Conservation (phyloP, 768 basidiomycete genomes). For the Suillus bovinus region DNA sequence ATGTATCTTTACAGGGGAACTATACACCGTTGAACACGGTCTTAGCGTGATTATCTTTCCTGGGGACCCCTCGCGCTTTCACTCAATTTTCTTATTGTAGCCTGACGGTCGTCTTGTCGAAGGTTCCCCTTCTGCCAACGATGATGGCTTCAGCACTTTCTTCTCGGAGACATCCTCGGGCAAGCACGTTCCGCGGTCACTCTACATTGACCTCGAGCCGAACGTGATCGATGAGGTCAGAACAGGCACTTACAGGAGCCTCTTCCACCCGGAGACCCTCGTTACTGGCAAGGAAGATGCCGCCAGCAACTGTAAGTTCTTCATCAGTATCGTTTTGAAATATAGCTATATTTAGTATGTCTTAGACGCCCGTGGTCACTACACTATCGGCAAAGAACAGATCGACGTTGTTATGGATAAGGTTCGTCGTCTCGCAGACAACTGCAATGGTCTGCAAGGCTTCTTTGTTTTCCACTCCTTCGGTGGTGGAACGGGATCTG, state of each 20-base stretch:
- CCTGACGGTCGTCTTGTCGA: slow-evolving; percentile 92
- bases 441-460: slow-evolving; percentile 95
- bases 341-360: slow-evolving; percentile 10
- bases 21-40: slow-evolving; percentile 98
- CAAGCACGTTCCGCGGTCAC: slow-evolving; percentile 95
- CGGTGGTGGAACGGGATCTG: slow-evolving; percentile 98
- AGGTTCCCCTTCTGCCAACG: slow-evolving; percentile 69
- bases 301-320: slow-evolving; percentile 89
- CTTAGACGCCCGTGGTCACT: slow-evolving; percentile 94
- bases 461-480: slow-evolving; percentile 99
- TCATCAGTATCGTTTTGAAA: background rate
- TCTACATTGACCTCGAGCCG: slow-evolving; percentile 97
- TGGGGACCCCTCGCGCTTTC: slow-evolving; percentile 20
- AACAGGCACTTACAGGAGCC: slow-evolving; percentile 91
- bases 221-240: slow-evolving; percentile 98
- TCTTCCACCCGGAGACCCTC: slow-evolving; percentile 99
- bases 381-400: slow-evolving; percentile 97
- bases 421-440: slow-evolving; percentile 91
- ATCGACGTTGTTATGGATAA: slow-evolving; percentile 97
- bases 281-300: slow-evolving; percentile 99
- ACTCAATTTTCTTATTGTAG: slow-evolving; percentile 40
- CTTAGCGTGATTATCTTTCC: slow-evolving; percentile 64
- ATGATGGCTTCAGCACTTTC: slow-evolving; percentile 98
- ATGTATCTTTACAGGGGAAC: slow-evolving; percentile 69
- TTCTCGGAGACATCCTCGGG: slow-evolving; percentile 97